A percentile compares a stretch with the other conserved stretches of the same genome.
Conservation (phyloP, 2,329 filamentous ascomycete species). For the Stylonectria norvegica region DNA sequence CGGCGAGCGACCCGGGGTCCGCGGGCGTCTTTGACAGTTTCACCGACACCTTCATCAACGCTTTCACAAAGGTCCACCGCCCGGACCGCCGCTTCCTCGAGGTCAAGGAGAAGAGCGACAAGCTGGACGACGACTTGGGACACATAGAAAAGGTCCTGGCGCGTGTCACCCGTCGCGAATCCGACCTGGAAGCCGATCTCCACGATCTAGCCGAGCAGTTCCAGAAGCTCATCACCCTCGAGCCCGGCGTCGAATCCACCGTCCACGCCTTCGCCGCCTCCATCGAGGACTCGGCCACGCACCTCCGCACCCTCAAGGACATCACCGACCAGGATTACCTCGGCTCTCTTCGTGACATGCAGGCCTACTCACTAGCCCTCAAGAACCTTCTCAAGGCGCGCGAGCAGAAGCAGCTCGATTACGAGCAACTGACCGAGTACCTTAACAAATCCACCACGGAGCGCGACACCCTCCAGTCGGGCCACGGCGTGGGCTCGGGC, state of each 20-base stretch:
- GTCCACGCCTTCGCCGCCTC: conserved; percentile 84
- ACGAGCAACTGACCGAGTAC: conserved; percentile 93
- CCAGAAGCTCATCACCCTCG: conserved; percentile 84
- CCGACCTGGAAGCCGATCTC: conserved; percentile 84
- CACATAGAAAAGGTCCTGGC: conserved; percentile 96
- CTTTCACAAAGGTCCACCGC: conserved; percentile 94
- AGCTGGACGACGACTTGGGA: conserved; percentile 86
- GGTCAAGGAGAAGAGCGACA: conserved; percentile 87
- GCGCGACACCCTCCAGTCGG: conserved; percentile 71
- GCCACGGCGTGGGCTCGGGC: conserved; percentile 59
- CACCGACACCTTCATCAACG: conserved; percentile 94
- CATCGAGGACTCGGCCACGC: conserved; percentile 77
- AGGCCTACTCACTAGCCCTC: conserved; percentile 83
- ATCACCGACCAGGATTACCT: conserved; percentile 95
- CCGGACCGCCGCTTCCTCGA: conserved; percentile 93
- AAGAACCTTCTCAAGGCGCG: conserved; percentile 87
- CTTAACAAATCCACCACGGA: conserved; percentile 86
- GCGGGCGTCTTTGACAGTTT: conserved; percentile 89
- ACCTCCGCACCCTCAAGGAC: conserved; percentile 78
- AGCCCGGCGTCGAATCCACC: conserved; percentile 78
- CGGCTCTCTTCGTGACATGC: conserved; percentile 89
- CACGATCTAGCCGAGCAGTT: conserved; percentile 90
- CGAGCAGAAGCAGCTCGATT: conserved; percentile 97
- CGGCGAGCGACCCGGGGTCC: conserved; percentile 44
- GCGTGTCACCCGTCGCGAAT: conserved; percentile 80